These are phyloP conservation scores for Yamadazyma triangularis DNA, from an alignment of 1,139 yeast genomes.

Conservation along the genomic window DNA sequence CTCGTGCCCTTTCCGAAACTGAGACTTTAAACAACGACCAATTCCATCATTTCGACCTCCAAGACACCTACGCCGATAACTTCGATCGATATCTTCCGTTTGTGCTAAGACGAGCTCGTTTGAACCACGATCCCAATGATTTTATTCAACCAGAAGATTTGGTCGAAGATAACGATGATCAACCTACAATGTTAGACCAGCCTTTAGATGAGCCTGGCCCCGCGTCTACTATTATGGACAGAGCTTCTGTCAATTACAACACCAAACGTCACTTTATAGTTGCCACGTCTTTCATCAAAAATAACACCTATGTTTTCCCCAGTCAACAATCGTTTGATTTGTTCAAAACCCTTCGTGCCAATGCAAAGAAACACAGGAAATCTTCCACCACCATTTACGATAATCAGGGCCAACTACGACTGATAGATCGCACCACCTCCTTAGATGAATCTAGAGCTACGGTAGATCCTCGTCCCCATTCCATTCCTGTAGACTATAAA, in stretches of 20 bases:
- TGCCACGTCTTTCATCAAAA: slow-evolving; percentile 31
- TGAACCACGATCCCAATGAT: slow-evolving; percentile 5
- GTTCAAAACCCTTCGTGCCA: slow-evolving; percentile 26
- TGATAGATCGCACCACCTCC: too few relatives aligned
- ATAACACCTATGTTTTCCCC: slow-evolving; percentile 27
- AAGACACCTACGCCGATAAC: slow-evolving; percentile 32
- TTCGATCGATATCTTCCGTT: slow-evolving; percentile 37
- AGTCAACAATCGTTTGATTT: slow-evolving; percentile 23
- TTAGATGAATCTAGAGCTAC: too few relatives aligned
- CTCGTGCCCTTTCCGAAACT: slow-evolving; percentile 20
- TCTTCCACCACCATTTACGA: slow-evolving; percentile 21
- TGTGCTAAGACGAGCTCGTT: slow-evolving; percentile 25
- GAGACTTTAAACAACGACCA: slow-evolving; percentile 19
- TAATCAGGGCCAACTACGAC: slow-evolving; percentile 16
- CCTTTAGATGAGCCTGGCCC: slow-evolving; percentile 6
- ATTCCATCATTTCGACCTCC: slow-evolving; percentile 27
- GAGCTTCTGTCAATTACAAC: slow-evolving; percentile 17
- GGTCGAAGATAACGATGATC: slow-evolving; percentile 15
- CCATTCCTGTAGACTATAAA: slow-evolving; percentile 31
- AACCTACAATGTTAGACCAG: slow-evolving; percentile 20
- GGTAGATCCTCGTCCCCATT: slow-evolving; percentile 26
- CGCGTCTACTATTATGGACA: slow-evolving; percentile 11
- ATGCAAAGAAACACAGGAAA: slow-evolving; percentile 19
- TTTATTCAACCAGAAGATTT: background rate
- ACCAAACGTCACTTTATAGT: slow-evolving; percentile 27